Base-by-base conservation (phyloP, 371 early-diverging fungal genomes). In the Zychaea mexicana region DNA sequence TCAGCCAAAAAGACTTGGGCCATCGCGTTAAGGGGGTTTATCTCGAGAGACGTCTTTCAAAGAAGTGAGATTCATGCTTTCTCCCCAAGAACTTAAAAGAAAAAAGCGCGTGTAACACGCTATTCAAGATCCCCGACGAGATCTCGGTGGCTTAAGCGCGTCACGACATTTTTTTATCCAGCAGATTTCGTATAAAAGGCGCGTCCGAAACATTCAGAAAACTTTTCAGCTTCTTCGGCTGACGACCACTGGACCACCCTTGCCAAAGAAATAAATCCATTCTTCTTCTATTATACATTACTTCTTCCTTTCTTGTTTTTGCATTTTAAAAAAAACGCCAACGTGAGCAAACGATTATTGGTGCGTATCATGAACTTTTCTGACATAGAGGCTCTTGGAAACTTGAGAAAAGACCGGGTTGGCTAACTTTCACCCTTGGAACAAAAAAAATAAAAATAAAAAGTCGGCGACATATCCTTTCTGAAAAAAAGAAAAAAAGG, bases 201-300 rank as follows among this genome's bases (percentile, higher is more conserved):
- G 53, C 38, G 36, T 42, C 31, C 53, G 27, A 52, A 61, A 52
- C 62, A 66, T 56, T 58, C 57, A 57, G 59, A 53, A 58, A 60
- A 63, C 64, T 60, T 72, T 61, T 78, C 78, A 78, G 75, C 78
- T 70, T 68, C 67, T 66, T 76, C 72, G 76, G 76, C 76, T 76
- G 76, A 76, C 77, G 65, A 76, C 68, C 61, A 69, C 73, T 65
- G 73, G 66, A 66, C 56, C 63, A 76, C 77, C 65, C 70, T 74
- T 74, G 21, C 9, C 46, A 69, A n/a, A 30, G 13, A 31, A 56
- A 33, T 30, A 54, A 27, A 54, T 30, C 54, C 42, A 10, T 45
- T 45, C 45, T 45, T 10, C 17, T 60, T 68, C 62, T 53, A 27
- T 52, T 27, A 52, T 52, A 52, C n/a, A 52, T 15, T 22, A 28